A percentile compares a stretch with the other conserved stretches of the same genome.
Conservation (phyloP, 805 yeast species). For the Candida ficus region DNA sequence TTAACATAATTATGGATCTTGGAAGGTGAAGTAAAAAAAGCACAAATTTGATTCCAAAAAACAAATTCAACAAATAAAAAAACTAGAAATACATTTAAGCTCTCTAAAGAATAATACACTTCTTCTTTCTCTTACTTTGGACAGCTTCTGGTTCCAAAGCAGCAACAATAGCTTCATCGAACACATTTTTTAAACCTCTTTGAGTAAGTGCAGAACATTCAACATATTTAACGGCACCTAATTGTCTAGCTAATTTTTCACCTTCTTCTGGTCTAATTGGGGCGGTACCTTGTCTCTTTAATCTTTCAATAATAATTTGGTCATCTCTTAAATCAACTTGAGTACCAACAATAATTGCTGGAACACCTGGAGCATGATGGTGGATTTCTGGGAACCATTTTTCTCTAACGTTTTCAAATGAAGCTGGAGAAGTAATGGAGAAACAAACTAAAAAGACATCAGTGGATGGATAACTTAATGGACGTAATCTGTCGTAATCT, state of each 20-base stretch:
- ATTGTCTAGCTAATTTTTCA: slow-evolving; percentile 86
- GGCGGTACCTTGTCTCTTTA: slow-evolving; percentile 82
- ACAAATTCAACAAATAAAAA: too few species aligned
- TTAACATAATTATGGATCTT: too few species aligned
- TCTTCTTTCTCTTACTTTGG: slow-evolving; percentile 66
- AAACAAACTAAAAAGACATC: slow-evolving; percentile 96
- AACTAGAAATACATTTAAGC: too few species aligned
- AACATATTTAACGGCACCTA: slow-evolving; percentile 93
- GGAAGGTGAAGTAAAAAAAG: too few species aligned
- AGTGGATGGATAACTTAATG: slow-evolving; percentile 93
- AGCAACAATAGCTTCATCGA: slow-evolving; percentile 97
- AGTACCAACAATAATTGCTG: slow-evolving; percentile 94
- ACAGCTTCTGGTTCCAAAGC: slow-evolving; percentile 96
- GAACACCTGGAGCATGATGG: slow-evolving; percentile 97
- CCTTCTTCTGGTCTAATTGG: slow-evolving; percentile 88
- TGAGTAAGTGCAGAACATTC: slow-evolving; percentile 98
- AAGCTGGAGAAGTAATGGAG: slow-evolving; percentile 94
- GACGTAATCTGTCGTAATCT: slow-evolving; percentile 96
- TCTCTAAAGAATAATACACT: slow-evolving; percentile 67
- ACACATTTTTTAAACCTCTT: slow-evolving; percentile 94
- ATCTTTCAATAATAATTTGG: slow-evolving; percentile 81
- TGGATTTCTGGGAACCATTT: slow-evolving; percentile 99
- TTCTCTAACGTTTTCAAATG: slow-evolving; percentile 95
- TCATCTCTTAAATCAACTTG: slow-evolving; percentile 94
- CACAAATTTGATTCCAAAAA: too few species aligned